phyloP scores from a whole-genome alignment of 257 asterid genomes.

The Plectranthus barbatus region DNA sequence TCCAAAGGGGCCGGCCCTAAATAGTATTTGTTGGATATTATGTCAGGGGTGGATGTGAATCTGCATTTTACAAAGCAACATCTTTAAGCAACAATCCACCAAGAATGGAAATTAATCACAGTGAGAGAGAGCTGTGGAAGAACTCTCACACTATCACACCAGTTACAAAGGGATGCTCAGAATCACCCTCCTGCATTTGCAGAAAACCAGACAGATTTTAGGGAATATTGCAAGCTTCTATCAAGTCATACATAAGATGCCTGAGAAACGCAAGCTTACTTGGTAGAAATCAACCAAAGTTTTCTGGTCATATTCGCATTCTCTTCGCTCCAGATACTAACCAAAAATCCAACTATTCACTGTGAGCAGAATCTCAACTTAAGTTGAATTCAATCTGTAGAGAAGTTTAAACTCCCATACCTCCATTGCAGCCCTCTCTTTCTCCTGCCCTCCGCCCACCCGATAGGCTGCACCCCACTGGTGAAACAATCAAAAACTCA shows the following conservation, averaged over 20 bases:
- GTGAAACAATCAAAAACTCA: background rate
- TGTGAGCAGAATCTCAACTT: background rate
- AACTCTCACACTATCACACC: conserved; percentile 71
- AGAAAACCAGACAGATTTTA: background rate
- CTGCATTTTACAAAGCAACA: conserved; percentile 24
- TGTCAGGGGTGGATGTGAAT: conserved; percentile 84
- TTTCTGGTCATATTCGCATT: conserved; percentile 80
- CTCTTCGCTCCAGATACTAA: conserved; percentile 81
- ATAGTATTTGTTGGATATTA: conserved; percentile 66
- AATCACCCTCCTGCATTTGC: conserved; percentile 50
- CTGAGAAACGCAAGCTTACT: conserved; percentile 29
- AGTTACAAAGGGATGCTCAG: conserved; percentile 43
- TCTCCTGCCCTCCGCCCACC: conserved; percentile 73
- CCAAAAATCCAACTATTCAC: background rate
- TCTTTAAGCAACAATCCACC: background rate
- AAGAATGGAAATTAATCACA: background rate
- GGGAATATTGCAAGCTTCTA: background rate
- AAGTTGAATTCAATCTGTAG: background rate
- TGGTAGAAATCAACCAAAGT: conserved; percentile 61
- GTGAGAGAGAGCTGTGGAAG: too few relatives aligned
- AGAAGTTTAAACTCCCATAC: conserved; percentile 17
- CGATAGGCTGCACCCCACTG: conserved; percentile 98
- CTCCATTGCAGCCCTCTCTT: conserved; percentile 75
- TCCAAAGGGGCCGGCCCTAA: conserved; percentile 92
- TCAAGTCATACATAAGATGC: background rate